Evolutionary conservation across 1,139 yeast species (phyloP).

Genomic region (Yamadazyma blattariae): DNA sequence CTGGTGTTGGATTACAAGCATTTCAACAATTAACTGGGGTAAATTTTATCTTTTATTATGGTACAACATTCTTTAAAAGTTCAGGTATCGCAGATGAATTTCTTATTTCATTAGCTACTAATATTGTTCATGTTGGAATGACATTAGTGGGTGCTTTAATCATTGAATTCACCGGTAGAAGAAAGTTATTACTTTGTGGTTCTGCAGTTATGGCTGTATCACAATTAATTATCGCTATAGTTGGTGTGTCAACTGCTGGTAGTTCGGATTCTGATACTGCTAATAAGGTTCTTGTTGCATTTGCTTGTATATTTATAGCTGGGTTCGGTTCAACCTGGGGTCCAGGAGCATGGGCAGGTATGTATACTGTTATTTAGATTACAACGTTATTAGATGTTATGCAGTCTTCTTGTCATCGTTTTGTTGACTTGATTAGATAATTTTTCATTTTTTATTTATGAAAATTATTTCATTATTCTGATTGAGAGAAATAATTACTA

Average conservation of each 20-base stretch:
- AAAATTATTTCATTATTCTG: no score
- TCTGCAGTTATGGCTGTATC: slow-evolving; percentile 62
- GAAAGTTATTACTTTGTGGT: slow-evolving; percentile 44
- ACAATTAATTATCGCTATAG: slow-evolving; percentile 62
- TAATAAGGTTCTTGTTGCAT: slow-evolving; percentile 58
- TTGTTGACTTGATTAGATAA: no score
- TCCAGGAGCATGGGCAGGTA: slow-evolving; percentile 70
- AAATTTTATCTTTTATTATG: slow-evolving; percentile 68
- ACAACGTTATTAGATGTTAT: no score
- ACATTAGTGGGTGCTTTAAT: slow-evolving; percentile 36
- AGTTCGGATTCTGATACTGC: slow-evolving; percentile 31
- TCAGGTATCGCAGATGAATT: slow-evolving; percentile 47
- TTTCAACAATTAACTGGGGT: slow-evolving; percentile 74
- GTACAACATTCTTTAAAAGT: slow-evolving; percentile 59
- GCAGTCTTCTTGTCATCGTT: no score
- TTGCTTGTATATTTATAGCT: slow-evolving; percentile 64
- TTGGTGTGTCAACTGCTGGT: slow-evolving; percentile 68
- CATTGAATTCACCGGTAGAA: slow-evolving; percentile 34
- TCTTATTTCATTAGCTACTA: slow-evolving; percentile 31
- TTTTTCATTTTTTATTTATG: no score
- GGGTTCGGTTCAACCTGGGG: slow-evolving; percentile 77
- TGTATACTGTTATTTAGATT: no score
- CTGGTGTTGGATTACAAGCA: slow-evolving; percentile 37
- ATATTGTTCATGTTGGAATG: slow-evolving; percentile 34
- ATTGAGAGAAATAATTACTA: no score